Evolutionary conservation across 2,329 filamentous ascomycete genomes (phyloP).

Genomic region (Aspergillus fijiensis): DNA sequence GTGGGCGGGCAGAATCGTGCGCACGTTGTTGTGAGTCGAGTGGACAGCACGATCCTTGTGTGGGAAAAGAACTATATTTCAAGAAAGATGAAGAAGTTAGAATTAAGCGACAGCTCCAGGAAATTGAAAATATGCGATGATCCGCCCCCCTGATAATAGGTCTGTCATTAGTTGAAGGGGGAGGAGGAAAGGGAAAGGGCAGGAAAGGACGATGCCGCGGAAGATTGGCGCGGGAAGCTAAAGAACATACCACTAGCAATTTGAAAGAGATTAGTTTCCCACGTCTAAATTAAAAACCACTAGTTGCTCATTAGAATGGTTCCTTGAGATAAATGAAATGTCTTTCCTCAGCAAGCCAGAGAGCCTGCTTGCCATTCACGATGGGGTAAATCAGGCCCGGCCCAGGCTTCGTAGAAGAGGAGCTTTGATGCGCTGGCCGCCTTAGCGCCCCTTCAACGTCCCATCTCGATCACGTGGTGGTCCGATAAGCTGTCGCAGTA

Average conservation of each 20-base stretch:
- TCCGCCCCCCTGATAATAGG: conserved; percentile 9
- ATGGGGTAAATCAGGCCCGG: conserved; percentile 10
- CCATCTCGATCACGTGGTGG: conserved; percentile 20
- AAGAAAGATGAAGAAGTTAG: background rate
- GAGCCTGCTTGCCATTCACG: conserved; percentile 1
- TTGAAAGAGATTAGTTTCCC: conserved; percentile 6
- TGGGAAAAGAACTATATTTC: background rate
- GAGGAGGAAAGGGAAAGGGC: background rate
- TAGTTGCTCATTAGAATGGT: conserved; percentile 2
- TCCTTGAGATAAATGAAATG: conserved; percentile 6
- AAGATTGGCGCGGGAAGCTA: conserved; percentile 10
- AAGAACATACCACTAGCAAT: conserved; percentile 11
- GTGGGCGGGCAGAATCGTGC: background rate
- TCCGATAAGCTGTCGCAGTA: conserved; percentile 12
- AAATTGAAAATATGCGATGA: conserved; percentile 1
- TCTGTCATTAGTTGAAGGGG: conserved; percentile 3
- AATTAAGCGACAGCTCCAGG: conserved; percentile 6
- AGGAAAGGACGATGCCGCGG: conserved; percentile 9
- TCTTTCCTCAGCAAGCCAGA: conserved; percentile 3
- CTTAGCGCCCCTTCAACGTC: conserved; percentile 16
- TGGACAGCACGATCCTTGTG: background rate
- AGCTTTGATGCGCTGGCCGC: conserved; percentile 20
- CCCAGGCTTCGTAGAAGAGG: conserved; percentile 17
- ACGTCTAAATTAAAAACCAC: background rate
- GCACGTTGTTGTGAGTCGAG: background rate